Evolutionary conservation across 2,329 filamentous ascomycete genomes (phyloP).

Genomic region (Ustulina deusta): DNA sequence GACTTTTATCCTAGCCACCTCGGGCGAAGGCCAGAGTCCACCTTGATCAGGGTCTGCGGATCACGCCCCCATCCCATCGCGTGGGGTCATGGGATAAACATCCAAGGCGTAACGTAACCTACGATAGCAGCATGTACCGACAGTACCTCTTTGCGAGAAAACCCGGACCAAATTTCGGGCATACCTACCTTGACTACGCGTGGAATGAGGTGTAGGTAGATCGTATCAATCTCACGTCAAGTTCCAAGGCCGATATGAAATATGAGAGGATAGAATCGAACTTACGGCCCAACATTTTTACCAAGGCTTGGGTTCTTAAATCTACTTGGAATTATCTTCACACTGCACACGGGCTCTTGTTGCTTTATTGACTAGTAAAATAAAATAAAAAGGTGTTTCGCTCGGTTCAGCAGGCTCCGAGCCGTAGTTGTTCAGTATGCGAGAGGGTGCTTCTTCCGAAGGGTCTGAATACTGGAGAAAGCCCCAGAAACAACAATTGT

Average conservation of each 20-base stretch:
- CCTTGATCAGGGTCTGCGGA: not conserved
- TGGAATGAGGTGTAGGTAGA: not conserved
- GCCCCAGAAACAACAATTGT: not conserved
- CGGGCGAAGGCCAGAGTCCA: not conserved
- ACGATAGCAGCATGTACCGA: slow-evolving; percentile 4
- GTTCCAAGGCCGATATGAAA: not conserved
- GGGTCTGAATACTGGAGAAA: slow-evolving; percentile 12
- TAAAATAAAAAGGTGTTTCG: not conserved
- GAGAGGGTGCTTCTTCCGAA: slow-evolving; percentile 3
- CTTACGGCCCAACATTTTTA: not conserved
- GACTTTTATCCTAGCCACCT: not conserved
- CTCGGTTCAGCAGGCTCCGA: slow-evolving; percentile 31
- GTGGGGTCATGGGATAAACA: slow-evolving; percentile 15
- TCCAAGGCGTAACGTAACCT: not conserved
- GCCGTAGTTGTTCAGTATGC: slow-evolving; percentile 7
- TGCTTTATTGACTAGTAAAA: not conserved
- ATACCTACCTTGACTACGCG: not conserved
- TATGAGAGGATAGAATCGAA: not conserved
- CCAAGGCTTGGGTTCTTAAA: not conserved
- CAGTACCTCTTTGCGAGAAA: not conserved
- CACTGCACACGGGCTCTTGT: not conserved
- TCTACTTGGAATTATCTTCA: not conserved
- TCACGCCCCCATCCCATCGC: not conserved
- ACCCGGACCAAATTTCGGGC: not conserved
- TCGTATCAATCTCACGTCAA: not conserved